Base-by-base conservation (phyloP, 805 yeast species). In the Cyberlindnera mrakii region DNA sequence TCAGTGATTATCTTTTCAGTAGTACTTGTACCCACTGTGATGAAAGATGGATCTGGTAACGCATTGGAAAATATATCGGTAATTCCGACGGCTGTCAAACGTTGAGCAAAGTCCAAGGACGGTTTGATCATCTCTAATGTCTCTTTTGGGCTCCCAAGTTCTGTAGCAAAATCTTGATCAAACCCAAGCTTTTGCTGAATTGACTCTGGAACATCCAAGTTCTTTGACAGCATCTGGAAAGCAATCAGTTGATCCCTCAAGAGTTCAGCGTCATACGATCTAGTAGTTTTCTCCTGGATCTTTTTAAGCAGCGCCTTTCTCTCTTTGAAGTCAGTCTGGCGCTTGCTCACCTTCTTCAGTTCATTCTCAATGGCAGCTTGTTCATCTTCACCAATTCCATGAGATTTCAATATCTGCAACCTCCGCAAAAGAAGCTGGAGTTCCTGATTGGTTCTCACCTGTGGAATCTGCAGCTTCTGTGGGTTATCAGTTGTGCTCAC, bases 171-270 rank as follows among this genome's bases (percentile, higher is more conserved):
- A 11, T 33, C 38, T 7, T 25, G 18, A 11, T 33, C 23, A 35
- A 65, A 55, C 13, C 58, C 57, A 32, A 65, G 68, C 6, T 61
- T 66, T 2, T 55, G 44, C 49, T 77, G 77, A 16, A 82, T 56
- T 5, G 65, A 53, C 29, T 68, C 71, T 0, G 91, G 88, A 37
- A 85, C 60, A 55, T 80, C 85, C 45, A 81, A 50, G 58, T 84
- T 87, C 51, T 71, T 77, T 3, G 87, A 75, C 33, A 85, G 61
- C 15, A 83, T 55, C 55, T 84, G 85, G 40, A 84, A 70, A 0
- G 82, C 82, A 15, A 77, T 61, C 17, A 85, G 58, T 58, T 85
- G 95, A 45, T 75, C 72, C 35, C 70, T 64, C 40, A 85, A 62
- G 14, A 79, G 53, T 3, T 63, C 69, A 6, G 64, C 49, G 51